Base-by-base conservation (phyloP, 345 rosid species). In the Rhodamnia rubescens region DNA sequence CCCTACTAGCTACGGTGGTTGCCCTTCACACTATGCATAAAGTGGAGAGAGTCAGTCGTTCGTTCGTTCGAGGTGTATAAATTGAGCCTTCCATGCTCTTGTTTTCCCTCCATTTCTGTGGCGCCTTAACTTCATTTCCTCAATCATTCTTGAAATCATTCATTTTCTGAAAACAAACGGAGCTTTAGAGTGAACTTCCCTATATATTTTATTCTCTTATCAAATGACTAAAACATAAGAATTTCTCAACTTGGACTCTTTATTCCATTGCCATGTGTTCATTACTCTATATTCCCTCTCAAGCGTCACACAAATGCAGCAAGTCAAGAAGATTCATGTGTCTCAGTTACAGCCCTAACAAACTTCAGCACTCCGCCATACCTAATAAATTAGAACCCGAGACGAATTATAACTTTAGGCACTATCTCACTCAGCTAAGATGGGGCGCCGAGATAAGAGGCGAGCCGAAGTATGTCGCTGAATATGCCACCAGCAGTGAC, bases 401-500 rank as follows among this genome's bases (percentile, higher is more conserved):
- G 44, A 69, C 13, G 13, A 32, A 69, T 69, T 69, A 69, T 47
- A 18, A 18, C 78, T 52, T 64, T 29, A 7, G 75, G 75, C 75
- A 15, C 42, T 64, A 32, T 64, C 18, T 82, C 24, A 12, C 58
- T 54, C 36, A 54, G 61, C 82, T 92, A 96, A 74, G 99, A 98
- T 58, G 99, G 99, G 81, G 99, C 99, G 13, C 99, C 99, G 0
- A 98, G 98, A 86, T 98, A 98, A 0, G 96, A 96, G 64, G 99
- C 99, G 2, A 98, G 95, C 64, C 95, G 94, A 86, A 96, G 81
- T 36, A 98, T 91, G 88, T 96, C 99, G 50, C 96, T 93, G 94
- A 98, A 98, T 84, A 98, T 91, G 75, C 99, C 99, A 56, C 99
- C 99, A 2, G 99, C 99, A 1, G 99, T 98, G 85, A 96, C 99